Conservation (phyloP, 2,329 filamentous ascomycete species). For the Stemphylium lycopersici region DNA sequence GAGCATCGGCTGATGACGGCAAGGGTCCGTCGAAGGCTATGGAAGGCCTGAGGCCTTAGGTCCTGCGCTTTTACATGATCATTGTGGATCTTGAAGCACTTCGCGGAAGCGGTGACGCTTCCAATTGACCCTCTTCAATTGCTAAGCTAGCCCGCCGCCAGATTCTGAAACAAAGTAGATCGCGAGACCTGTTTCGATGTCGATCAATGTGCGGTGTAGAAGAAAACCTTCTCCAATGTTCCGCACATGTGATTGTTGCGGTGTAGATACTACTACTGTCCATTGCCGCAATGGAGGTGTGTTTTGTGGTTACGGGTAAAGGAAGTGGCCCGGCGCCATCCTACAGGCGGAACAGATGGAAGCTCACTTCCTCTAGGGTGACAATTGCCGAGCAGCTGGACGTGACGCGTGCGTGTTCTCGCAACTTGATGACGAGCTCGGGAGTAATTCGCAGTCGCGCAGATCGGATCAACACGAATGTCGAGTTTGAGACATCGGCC, state of each 20-base stretch:
- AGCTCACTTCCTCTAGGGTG: conserved; percentile 26
- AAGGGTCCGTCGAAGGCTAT: conserved; percentile 17
- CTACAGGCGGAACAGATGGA: conserved; percentile 20
- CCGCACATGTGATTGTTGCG: conserved; percentile 18
- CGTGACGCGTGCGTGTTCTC: conserved; percentile 5
- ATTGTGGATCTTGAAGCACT: conserved; percentile 26
- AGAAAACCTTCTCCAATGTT: conserved; percentile 18
- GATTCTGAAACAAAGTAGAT: conserved; percentile 22
- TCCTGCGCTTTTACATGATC: conserved; percentile 12
- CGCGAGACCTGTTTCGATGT: conserved; percentile 21
- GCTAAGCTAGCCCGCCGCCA: conserved; percentile 22
- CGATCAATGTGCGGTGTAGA: conserved; percentile 33
- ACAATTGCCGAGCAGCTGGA: conserved; percentile 11
- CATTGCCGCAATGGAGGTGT: conserved; percentile 26
- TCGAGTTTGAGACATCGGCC: conserved; percentile 1
- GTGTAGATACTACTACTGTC: conserved; percentile 10
- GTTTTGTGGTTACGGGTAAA: conserved; percentile 24
- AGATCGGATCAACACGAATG: conserved; percentile 2
- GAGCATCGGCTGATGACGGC: conserved; percentile 24
- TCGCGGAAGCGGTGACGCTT: conserved; percentile 31
- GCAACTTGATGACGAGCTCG: conserved; percentile 9
- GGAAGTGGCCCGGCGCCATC: conserved; percentile 19
- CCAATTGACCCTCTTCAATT: conserved; percentile 27
- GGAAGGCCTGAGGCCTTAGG: conserved; percentile 6
- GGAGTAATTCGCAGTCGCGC: neutral